Base-by-base conservation (phyloP, 495 filamentous ascomycete genomes). In the Talaromyces trachyspermus region DNA sequence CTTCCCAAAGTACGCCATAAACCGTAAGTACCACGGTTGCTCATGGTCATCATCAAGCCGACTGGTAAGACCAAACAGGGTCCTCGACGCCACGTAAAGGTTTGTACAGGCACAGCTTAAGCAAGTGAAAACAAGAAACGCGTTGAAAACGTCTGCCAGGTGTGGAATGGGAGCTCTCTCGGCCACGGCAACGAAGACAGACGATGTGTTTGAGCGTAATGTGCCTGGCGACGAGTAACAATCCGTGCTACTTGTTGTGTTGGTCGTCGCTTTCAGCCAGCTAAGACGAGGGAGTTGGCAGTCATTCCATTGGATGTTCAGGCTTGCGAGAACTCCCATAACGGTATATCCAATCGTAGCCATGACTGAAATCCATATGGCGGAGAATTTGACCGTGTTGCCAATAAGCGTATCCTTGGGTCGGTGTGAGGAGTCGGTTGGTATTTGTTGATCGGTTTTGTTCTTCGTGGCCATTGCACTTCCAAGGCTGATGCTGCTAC, bases 81-180 rank as follows among this genome's bases (percentile, higher is more conserved):
- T 64, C 4, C 72, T 59, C 2, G 71, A 71, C 1, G 72, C 66
- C 20, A 76, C 55, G 42, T 76, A 77, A 0, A 77, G 55, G 26
- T 63, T 60, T 4, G 68, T 67, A 51, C 65, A 69, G 0, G 72
- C 64, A 5, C 61, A 58, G 17, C 64, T 68, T 2, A 74, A 24
- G 1, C 61, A 61, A 10, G 71, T 68, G 36, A 70, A 62, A 1
- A 77, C 54, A 11, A 77, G 57, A 40, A 66, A 62, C 0, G 54
- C 57, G 19, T 62, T 72, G 22, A 77, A 52, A 5, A 72, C 22
- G 23, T 59, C 61, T 6, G 59, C 55, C 3, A 70, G 30, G 8
- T 54, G 50, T 1, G 56, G 53, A 26, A 64, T 58, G 3, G 54
- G 26, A 0, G 64, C 63, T 12, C 40, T 35, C 2, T 24, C 30